Conservation (phyloP, 805 yeast species). For the Hanseniaspora pseudoguilliermondii region DNA sequence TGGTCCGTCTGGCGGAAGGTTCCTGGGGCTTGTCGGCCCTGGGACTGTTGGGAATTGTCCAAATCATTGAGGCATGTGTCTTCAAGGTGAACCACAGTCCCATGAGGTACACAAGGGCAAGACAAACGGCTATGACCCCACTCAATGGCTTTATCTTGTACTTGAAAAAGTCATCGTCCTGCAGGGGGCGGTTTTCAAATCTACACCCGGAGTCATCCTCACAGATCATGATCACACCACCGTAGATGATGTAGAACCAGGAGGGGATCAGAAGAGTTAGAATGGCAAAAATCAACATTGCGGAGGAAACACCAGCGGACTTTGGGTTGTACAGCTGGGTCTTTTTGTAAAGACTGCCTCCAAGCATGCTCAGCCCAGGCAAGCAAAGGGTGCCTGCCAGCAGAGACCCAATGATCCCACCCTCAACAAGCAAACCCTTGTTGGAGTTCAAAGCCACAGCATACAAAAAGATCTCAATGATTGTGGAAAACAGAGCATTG, state of each 20-base stretch:
- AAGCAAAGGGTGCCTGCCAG: constrained; percentile 80
- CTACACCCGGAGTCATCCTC: constrained; percentile 41
- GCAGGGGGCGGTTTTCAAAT: constrained; percentile 63
- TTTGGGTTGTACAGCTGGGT: constrained; percentile 93
- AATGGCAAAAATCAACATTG: constrained; percentile 84
- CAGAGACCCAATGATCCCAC: constrained; percentile 87
- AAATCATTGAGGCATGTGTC: constrained; percentile 91
- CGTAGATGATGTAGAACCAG: constrained; percentile 76
- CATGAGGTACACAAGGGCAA: constrained; percentile 72
- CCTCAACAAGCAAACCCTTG: constrained; percentile 85
- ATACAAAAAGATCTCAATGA: constrained; percentile 84
- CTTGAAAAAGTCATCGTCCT: constrained; percentile 52
- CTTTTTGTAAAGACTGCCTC: constrained; percentile 84
- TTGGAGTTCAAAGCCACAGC: constrained; percentile 79
- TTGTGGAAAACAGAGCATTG: constrained; percentile 91
- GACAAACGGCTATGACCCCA: constrained; percentile 60
- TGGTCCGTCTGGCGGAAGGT: not conserved
- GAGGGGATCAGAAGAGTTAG: constrained; percentile 90
- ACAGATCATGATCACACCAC: constrained; percentile 70
- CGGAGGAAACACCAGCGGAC: constrained; percentile 92
- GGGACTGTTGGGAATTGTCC: constrained; percentile 54
- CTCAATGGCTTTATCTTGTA: constrained; percentile 72
- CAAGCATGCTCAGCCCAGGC: constrained; percentile 95
- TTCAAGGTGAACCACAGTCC: constrained; percentile 88
- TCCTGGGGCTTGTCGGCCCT: not conserved